Conservation (phyloP, 176 grass and related monocot genomes). For the Sorghum bicolor region Sorghum_bicolor_NCBIv3 NC_012875.2:52714501-52715000, state of each 20-base stretch:
- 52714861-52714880: slow-evolving; percentile 85
- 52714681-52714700: slow-evolving; percentile 46
- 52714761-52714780: slow-evolving; percentile 76
- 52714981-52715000: too few species aligned
- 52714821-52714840: slow-evolving; percentile 72
- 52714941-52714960: slow-evolving; percentile 86
- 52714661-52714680: not conserved
- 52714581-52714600: slow-evolving; percentile 84
- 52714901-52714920: slow-evolving; percentile 46
- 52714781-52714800: slow-evolving; percentile 59
- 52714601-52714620: not conserved
- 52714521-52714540: slow-evolving; percentile 98
- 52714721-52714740: slow-evolving; percentile 79
- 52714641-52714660: not conserved
- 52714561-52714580: slow-evolving; percentile 81
- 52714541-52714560: slow-evolving; percentile 83
- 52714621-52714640: not conserved
- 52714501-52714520: slow-evolving; percentile 84
- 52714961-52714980: slow-evolving; percentile 61
- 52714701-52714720: slow-evolving; percentile 69
- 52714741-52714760: slow-evolving; percentile 64
- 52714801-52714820: slow-evolving; percentile 30
- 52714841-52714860: slow-evolving; percentile 66
- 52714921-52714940: slow-evolving; percentile 85
- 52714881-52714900: slow-evolving; percentile 61